Percentiles rank a stretch among this genome's conserved stretches.
Conservation (phyloP, 805 yeast species). For the Candida mattraensis region DNA sequence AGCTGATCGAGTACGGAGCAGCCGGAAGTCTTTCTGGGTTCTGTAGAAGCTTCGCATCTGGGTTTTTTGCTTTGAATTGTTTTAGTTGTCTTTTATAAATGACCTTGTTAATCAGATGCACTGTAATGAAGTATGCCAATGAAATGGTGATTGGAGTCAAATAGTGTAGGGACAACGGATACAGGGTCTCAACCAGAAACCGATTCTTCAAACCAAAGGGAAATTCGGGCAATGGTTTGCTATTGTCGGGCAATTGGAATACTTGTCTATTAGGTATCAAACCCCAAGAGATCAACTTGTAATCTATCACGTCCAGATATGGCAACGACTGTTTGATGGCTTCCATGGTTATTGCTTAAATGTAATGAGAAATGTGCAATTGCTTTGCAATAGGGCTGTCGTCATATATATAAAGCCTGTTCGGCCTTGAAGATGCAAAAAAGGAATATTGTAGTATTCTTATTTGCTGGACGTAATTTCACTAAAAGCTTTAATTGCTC, state of each 20-base stretch:
- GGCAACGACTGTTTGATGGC: constrained; percentile 11
- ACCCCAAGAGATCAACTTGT: constrained; percentile 23
- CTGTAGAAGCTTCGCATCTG: constrained; percentile 26
- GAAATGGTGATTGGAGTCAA: constrained; percentile 59
- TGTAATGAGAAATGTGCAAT: not conserved
- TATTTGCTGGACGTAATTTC: too few relatives aligned
- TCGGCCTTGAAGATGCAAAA: too few relatives aligned
- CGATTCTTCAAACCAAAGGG: constrained; percentile 25
- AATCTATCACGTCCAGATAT: constrained; percentile 9
- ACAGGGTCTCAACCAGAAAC: constrained; percentile 34
- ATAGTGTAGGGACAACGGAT: constrained; percentile 45
- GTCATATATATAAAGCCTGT: too few relatives aligned
- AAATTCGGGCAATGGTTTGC: constrained; percentile 25
- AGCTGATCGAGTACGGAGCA: constrained; percentile 53
- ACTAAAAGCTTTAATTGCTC: too few relatives aligned
- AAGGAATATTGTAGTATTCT: too few relatives aligned
- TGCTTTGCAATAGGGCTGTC: not conserved
- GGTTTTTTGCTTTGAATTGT: constrained; percentile 30
- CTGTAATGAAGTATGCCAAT: constrained; percentile 54
- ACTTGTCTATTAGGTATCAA: constrained; percentile 27
- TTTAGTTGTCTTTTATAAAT: constrained; percentile 46
- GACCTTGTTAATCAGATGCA: constrained; percentile 52
- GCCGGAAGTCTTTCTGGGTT: constrained; percentile 42
- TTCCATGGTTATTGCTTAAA: constrained; percentile 3
- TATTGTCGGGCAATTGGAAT: constrained; percentile 27